Evolutionary conservation across 768 basidiomycete genomes (phyloP), one percentile per base, ranked within the genome.

Genomic region (Sporobolomyces pararoseus): DNA sequence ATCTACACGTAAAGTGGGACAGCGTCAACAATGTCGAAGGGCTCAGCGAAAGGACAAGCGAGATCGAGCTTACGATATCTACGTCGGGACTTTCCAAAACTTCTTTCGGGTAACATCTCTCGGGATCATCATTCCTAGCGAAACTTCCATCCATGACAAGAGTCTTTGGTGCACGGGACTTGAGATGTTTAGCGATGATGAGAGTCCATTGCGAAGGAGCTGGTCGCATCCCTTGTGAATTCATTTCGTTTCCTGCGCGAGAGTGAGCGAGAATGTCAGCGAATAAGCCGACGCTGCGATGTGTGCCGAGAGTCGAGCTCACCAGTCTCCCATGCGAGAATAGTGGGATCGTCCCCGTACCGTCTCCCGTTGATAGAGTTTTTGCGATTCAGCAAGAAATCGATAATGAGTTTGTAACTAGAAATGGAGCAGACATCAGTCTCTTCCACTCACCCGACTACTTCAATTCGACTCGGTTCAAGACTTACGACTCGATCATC

Each of bases 131-230:
- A 32, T 65, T 69, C 4, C 75, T 37, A 1, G 77, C 76, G 35
- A 71, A 78, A 7, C 54, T 61, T 5, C 77, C 77, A 32, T 77
- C 76, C 73, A 76, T 72, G 35, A 78, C 75, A 49, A 78, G 71
- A 7, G 70, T 70, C 32, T 71, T 51, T 2, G 75, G 75, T 23
- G 75, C 76, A 5, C 73, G 63, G 6, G 68, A 66, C 42, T 76
- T 76, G 63, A 77, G 71, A 54, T 77, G 77, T 47, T 51, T 57
- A 9, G 70, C 70, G 32, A 75, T 62, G 31, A 17, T 60, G 54
- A 72, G 64, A 7, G 77, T 77, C 77, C 77, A 77, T 1, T 63
- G 64, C 0, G 70, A 61, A 0, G 75, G 75, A 7, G 77, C 74
- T 2, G 77, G 75, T 1, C 70, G 46, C 46, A 68, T 60, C 7